Percentiles rank a stretch among this genome's conserved stretches.
Conservation (phyloP, 106 monocot genomes). For the Posidonia australis region DNA sequence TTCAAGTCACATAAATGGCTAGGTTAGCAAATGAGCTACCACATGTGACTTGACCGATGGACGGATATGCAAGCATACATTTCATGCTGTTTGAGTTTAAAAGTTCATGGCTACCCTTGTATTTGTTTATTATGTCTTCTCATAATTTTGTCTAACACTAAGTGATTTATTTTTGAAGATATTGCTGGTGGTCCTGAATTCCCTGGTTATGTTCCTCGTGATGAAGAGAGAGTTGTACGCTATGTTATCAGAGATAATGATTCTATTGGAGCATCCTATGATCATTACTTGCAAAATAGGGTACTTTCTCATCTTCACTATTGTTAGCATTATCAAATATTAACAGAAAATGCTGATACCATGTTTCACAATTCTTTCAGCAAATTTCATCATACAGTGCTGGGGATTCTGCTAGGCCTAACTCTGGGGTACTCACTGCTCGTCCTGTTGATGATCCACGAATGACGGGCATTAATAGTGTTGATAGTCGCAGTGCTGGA, state of each 20-base stretch:
- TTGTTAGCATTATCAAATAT: background rate
- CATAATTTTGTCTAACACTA: background rate
- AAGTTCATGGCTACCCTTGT: background rate
- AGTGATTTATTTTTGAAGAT: background rate
- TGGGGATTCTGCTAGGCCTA: constrained; percentile 8
- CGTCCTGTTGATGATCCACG: constrained; percentile 16
- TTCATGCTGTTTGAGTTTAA: too few relatives aligned
- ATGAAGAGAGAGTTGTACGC: constrained; percentile 32
- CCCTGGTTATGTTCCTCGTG: constrained; percentile 46
- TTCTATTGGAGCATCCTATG: constrained; percentile 71
- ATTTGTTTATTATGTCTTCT: background rate
- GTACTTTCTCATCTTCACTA: constrained; percentile 18
- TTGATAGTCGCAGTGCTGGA: constrained; percentile 26
- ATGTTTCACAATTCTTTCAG: constrained; percentile 12
- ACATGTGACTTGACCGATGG: too few relatives aligned
- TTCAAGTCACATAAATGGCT: too few relatives aligned
- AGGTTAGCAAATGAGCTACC: too few relatives aligned
- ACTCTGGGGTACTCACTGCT: constrained; percentile 6
- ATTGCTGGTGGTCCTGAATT: constrained; percentile 38
- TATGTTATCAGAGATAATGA: constrained; percentile 44
- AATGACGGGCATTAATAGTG: constrained; percentile 4
- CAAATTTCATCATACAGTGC: constrained; percentile 13
- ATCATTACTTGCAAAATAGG: constrained; percentile 70
- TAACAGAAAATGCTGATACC: background rate
- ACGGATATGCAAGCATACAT: too few relatives aligned